phyloP scores from a whole-genome alignment of 441 rosid genomes.

The Mallotus repandus region DNA sequence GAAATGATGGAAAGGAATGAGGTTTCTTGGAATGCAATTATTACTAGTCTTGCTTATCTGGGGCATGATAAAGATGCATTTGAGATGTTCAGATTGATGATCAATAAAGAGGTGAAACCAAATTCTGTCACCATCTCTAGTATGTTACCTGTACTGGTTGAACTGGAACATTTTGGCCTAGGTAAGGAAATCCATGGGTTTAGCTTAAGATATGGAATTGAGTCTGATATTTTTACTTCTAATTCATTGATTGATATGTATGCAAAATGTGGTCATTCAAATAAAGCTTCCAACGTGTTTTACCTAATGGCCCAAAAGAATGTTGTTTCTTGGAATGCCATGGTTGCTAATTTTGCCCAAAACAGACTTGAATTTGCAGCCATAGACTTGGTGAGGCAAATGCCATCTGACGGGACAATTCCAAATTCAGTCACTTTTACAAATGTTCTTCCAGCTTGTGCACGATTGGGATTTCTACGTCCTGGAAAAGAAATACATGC shows the following conservation, averaged over 20 bases:
- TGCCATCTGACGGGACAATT: conserved; percentile 53
- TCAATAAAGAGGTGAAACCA: conserved; percentile 45
- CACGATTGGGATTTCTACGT: conserved; percentile 37
- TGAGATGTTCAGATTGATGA: conserved; percentile 69
- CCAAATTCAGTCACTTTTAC: conserved; percentile 80
- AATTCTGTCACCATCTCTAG: conserved; percentile 73
- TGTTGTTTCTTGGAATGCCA: conserved; percentile 79
- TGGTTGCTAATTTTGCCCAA: conserved; percentile 72
- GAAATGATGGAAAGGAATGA: conserved; percentile 64
- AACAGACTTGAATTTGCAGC: conserved; percentile 67
- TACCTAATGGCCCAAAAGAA: conserved; percentile 53
- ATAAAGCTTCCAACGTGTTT: conserved; percentile 63
- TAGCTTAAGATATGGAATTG: conserved; percentile 52
- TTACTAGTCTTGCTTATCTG: conserved; percentile 65
- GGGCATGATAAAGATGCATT: conserved; percentile 60
- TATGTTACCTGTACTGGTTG: conserved; percentile 74
- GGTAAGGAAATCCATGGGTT: conserved; percentile 81
- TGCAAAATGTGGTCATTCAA: conserved; percentile 72
- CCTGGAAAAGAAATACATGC: conserved; percentile 62
- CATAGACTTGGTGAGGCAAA: conserved; percentile 57
- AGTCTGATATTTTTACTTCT: conserved; percentile 60
- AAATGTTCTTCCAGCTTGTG: conserved; percentile 69
- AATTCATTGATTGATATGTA: conserved; percentile 90
- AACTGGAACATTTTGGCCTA: conserved; percentile 63
- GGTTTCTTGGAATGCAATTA: conserved; percentile 89